Base-by-base conservation (phyloP, 2,329 filamentous ascomycete genomes). In the Epichloe scottii region DNA sequence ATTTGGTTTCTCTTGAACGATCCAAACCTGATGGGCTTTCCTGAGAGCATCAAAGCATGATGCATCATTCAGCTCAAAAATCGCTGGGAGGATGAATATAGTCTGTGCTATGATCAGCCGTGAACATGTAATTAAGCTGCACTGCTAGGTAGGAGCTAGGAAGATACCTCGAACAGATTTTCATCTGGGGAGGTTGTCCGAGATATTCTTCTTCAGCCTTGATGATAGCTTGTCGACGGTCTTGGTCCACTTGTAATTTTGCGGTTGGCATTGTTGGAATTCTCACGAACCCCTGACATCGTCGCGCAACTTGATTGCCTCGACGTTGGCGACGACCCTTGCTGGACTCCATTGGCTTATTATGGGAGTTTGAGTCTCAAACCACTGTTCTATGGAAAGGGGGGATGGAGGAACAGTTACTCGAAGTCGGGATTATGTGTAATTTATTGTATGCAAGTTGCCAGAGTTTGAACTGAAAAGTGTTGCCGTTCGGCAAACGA, bases 1-100 rank as follows among this genome's bases (percentile, higher is more conserved):
- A 26, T 63, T 59, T 3, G 56, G 52, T 26, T 58, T 46, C 7
- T 54, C 51, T 5, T 51, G 53, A 3, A 49, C 59, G 12, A 70
- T 66, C 59, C 67, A 70, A 5, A 66, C 61, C 33, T 55, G 53
- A 42, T 66, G 50, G 4, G 52, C 54, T 38, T 51, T 57, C 3
- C 66, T 58, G 15, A 69, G 59, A 3, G 56, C 52, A 23, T 68
- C 55, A 5, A 70, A 50, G 2, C 50, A 54, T 0, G 39, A 37
- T 5, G 56, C 51, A 1, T 60, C 52, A 23, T 62, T 56, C 2
- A 69, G 44, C 2, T 54, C 59, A 1, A 64, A 40, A 17, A 65
- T 49, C 4, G 59, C 60, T 1, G 66, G 60, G 26, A 68, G 55
- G 1, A 67, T 59, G 21, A 66, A 37, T 8, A 53, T 58, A 4